Conservation (phyloP, 495 filamentous ascomycete genomes). For the Hyaloscypha finlandica region DNA sequence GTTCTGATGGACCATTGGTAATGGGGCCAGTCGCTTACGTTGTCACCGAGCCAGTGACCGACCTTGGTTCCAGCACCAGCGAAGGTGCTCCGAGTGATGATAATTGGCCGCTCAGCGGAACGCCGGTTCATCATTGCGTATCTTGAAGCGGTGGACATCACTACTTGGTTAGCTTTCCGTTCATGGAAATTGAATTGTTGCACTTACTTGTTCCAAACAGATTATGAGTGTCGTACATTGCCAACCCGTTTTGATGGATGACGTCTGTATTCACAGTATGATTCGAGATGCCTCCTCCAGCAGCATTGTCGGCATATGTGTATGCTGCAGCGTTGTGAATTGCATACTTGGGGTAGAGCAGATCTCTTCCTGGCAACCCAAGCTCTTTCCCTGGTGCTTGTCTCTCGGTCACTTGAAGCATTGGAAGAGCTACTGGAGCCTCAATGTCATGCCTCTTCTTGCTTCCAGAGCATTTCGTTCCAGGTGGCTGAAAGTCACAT, state of each 20-base stretch:
- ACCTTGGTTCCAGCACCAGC: constrained; percentile 76
- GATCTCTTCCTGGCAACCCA: too few species aligned
- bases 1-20: constrained; percentile 70
- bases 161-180: constrained; percentile 29
- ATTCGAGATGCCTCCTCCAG: constrained; percentile 64
- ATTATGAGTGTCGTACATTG: constrained; percentile 84
- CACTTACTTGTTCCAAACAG: constrained; percentile 72
- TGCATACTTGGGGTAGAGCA: too few species aligned
- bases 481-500: constrained; percentile 66
- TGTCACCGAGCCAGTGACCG: constrained; percentile 90
- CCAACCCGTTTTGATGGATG: constrained; percentile 68
- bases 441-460: constrained; percentile 12
- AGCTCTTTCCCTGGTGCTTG: constrained; percentile 38
- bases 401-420: constrained; percentile 1
- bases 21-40: constrained; percentile 67
- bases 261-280: constrained; percentile 75
- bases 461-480: constrained; percentile 31
- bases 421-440: not conserved
- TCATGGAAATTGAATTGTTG: not conserved
- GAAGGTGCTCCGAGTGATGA: constrained; percentile 86
- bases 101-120: constrained; percentile 65
- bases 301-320: constrained; percentile 16
- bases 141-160: constrained; percentile 75
- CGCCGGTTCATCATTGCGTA: constrained; percentile 70
- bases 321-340: too few species aligned